These are phyloP conservation scores for Trichoderma polysporum DNA, from an alignment of 2,329 filamentous ascomycete species.

Conservation along the genomic window DNA sequence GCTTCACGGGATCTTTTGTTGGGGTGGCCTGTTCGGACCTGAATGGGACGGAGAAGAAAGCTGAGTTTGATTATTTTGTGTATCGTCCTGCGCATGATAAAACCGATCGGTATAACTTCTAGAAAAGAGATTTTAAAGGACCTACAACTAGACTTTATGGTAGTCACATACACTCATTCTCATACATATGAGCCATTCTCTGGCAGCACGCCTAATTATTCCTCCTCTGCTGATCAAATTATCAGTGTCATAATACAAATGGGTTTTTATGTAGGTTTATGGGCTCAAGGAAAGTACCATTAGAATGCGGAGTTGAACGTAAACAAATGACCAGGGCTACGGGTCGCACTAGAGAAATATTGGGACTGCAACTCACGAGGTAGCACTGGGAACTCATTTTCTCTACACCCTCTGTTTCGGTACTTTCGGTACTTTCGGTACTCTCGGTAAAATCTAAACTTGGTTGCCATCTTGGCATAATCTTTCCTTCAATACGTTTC, in stretches of 20 bases:
- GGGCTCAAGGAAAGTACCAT: neutral
- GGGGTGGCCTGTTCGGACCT: slow-evolving; percentile 57
- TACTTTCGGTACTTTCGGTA: neutral
- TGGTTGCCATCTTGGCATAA: neutral
- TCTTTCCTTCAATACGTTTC: neutral
- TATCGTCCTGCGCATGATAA: slow-evolving; percentile 50
- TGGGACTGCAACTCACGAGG: neutral
- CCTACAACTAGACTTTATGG: neutral
- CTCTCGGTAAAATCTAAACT: no score
- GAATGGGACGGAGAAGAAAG: slow-evolving; percentile 49
- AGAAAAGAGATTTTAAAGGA: neutral
- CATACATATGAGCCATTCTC: neutral
- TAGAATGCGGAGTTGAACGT: neutral
- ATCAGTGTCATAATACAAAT: neutral
- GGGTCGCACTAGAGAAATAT: slow-evolving; percentile 32
- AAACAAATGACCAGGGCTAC: neutral
- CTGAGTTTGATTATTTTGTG: slow-evolving; percentile 52
- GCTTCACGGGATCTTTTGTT: slow-evolving; percentile 63
- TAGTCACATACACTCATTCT: neutral
- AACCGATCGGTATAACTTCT: slow-evolving; percentile 39
- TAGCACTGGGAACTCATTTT: neutral
- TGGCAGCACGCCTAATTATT: neutral
- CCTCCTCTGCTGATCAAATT: neutral
- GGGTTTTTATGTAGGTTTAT: neutral
- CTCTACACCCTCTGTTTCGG: neutral